These are phyloP conservation scores for Fusarium pseudograminearum DNA, from an alignment of 2,329 filamentous ascomycete genomes.

Conservation along the genomic window DNA sequence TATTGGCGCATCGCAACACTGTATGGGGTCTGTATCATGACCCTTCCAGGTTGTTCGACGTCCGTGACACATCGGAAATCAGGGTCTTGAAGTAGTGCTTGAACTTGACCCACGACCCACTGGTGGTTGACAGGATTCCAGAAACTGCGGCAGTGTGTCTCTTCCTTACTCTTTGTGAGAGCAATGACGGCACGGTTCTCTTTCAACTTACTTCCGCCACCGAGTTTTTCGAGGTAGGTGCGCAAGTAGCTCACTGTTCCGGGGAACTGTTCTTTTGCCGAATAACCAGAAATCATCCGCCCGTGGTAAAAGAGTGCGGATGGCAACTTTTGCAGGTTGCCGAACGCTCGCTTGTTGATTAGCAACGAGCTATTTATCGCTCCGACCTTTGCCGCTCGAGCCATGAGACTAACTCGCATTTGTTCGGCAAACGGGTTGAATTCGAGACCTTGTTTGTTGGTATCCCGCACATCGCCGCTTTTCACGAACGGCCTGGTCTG, in stretches of 20 bases:
- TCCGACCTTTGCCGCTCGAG: slow-evolving; percentile 51
- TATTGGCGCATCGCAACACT: slow-evolving; percentile 55
- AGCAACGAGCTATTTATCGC: slow-evolving; percentile 52
- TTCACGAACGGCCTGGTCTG: slow-evolving; percentile 60
- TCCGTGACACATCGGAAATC: slow-evolving; percentile 51
- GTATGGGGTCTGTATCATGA: slow-evolving; percentile 62
- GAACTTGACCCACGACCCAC: slow-evolving; percentile 53
- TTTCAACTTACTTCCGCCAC: slow-evolving; percentile 22
- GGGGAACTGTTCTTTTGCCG: slow-evolving; percentile 43
- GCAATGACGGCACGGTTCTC: slow-evolving; percentile 56
- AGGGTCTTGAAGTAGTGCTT: slow-evolving; percentile 49
- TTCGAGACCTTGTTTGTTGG: slow-evolving; percentile 32
- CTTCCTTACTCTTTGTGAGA: slow-evolving; percentile 46
- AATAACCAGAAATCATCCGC: slow-evolving; percentile 54
- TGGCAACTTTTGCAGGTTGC: slow-evolving; percentile 56
- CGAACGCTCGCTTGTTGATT: slow-evolving; percentile 55
- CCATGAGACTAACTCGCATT: slow-evolving; percentile 54
- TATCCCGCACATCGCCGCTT: slow-evolving; percentile 36
- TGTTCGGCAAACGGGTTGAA: slow-evolving; percentile 52
- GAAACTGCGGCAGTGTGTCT: slow-evolving; percentile 51
- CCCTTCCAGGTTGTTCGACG: slow-evolving; percentile 47
- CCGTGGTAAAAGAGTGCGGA: slow-evolving; percentile 58
- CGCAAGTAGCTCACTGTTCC: slow-evolving; percentile 47
- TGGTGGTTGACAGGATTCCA: slow-evolving; percentile 56
- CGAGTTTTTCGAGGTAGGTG: slow-evolving; percentile 48